A percentile compares a stretch with the other conserved stretches of the same genome.
phyloP scores from a whole-genome alignment of 2,329 filamentous ascomycete genomes.

The Colletotrichum filicis region DNA sequence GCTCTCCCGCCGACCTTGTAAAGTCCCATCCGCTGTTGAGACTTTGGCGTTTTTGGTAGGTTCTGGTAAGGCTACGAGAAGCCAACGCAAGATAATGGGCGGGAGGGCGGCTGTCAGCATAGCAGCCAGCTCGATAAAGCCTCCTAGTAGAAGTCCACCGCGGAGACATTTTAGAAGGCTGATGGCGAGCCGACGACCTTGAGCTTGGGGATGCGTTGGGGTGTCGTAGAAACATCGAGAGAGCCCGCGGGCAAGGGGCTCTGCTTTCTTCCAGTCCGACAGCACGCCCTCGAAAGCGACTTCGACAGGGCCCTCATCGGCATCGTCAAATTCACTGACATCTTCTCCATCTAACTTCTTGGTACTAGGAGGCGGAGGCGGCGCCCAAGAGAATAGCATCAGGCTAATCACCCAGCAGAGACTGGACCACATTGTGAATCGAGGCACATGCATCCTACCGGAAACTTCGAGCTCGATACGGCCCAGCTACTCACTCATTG shows the following conservation, averaged over 20 bases:
- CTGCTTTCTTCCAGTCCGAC: background rate
- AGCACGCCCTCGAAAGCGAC: background rate
- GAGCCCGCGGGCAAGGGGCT: background rate
- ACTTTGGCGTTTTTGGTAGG: background rate
- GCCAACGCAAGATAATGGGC: background rate
- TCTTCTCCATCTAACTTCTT: background rate
- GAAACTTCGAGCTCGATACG: too few relatives aligned
- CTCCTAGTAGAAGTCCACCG: background rate
- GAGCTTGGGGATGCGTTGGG: background rate
- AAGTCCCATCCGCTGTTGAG: background rate
- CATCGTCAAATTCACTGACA: background rate
- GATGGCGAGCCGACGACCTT: background rate
- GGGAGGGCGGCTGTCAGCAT: slow-evolving; percentile 3
- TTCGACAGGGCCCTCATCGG: too few relatives aligned
- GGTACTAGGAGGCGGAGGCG: background rate
- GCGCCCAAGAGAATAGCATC: slow-evolving; percentile 6
- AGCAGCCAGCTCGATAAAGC: background rate
- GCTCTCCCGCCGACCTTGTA: background rate
- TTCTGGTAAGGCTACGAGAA: background rate
- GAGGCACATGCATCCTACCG: background rate
- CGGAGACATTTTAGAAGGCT: background rate
- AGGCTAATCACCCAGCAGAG: background rate
- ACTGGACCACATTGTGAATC: too few relatives aligned
- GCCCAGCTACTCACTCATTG: too few relatives aligned
- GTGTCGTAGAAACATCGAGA: background rate